Base-by-base conservation (phyloP, 768 basidiomycete genomes). In the Lanmaoa rubissima region DNA sequence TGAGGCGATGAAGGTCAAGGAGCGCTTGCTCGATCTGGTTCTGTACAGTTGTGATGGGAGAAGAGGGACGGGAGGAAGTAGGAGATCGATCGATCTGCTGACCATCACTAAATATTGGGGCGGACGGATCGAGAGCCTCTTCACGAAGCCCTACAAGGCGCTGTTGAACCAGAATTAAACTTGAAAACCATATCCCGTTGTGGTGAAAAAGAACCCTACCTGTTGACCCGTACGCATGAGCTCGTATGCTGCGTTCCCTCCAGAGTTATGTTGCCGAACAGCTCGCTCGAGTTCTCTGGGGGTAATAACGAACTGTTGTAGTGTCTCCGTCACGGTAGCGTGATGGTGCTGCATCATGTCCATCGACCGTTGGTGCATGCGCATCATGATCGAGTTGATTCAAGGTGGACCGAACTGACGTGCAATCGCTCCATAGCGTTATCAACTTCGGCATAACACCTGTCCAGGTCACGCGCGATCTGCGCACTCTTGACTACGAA, bases 171-270 rank as follows among this genome's bases (percentile, higher is more conserved):
- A 48, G 36, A 52, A 19, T 38, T 14, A 1, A 40, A 5, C 42
- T 34, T n/a, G 14, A 47, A 40, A 32, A 1, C 16, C 10, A 38
- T 44, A n/a, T 26, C 38, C 5, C 13, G 28, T 1, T 44, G 40
- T 26, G 48, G 49, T 5, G 35, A 34, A 57, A 38, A 49, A 59
- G 12, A 24, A 3, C 53, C n/a, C 10, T 60, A 80, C 82, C 65
- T 71, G 70, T 71, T 86, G 84, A 11, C 82, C 82, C 24, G 73
- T 68, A 46, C 73, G 73, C 84, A 85, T 85, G 38, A 85, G 69
- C 6, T 71, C 66, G 52, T 76, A 65, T 9, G 78, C 83, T 17
- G 65, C 76, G 44, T 65, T 71, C 28, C 76, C 73, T 3, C 79
- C 80, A 40, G 74, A 71, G 26, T 61, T 59, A 48, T 80, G 78